A percentile compares a stretch with the other conserved stretches of the same genome.
Conservation (phyloP, 192 early-diverging fungal species). For the Linnemannia exigua region DNA sequence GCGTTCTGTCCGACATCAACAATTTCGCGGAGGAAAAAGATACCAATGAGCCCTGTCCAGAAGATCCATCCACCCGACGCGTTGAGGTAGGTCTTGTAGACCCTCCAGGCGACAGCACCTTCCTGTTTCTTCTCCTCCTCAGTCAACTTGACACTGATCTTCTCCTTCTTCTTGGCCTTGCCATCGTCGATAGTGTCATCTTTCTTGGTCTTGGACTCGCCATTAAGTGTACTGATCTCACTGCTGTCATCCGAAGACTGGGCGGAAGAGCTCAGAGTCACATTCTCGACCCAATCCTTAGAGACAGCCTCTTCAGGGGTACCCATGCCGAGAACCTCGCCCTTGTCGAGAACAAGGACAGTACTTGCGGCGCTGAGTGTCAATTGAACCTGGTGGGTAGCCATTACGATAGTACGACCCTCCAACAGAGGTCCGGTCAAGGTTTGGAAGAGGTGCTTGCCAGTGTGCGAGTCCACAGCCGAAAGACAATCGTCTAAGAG, state of each 20-base stretch:
- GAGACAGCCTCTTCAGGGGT: conserved; percentile 46
- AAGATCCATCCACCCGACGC: conserved; percentile 72
- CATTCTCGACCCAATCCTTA: conserved; percentile 60
- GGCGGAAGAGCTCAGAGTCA: conserved; percentile 5
- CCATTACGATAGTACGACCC: conserved; percentile 85
- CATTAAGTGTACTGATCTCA: conserved; percentile 49
- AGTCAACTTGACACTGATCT: conserved; percentile 67
- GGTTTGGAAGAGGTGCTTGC: conserved; percentile 85
- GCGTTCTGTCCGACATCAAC: conserved; percentile 60
- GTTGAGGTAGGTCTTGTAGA: conserved; percentile 84
- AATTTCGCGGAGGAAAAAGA: conserved; percentile 52
- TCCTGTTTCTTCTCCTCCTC: conserved; percentile 87
- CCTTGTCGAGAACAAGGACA: conserved; percentile 68
- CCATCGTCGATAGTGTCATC: neutral
- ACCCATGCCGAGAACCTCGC: conserved; percentile 35
- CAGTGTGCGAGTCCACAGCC: conserved; percentile 89
- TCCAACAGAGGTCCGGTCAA: conserved; percentile 78
- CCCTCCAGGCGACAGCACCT: conserved; percentile 78
- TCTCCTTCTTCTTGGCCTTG: conserved; percentile 50
- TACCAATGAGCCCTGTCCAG: conserved; percentile 69
- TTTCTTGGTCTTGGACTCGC: conserved; percentile 45
- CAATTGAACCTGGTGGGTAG: conserved; percentile 83
- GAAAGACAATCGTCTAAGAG: conserved; percentile 90
- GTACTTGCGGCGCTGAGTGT: conserved; percentile 66
- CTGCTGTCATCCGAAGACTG: conserved; percentile 21